Evolutionary conservation across 768 basidiomycete species (phyloP).

Genomic region (Austroboletus festivus): DNA sequence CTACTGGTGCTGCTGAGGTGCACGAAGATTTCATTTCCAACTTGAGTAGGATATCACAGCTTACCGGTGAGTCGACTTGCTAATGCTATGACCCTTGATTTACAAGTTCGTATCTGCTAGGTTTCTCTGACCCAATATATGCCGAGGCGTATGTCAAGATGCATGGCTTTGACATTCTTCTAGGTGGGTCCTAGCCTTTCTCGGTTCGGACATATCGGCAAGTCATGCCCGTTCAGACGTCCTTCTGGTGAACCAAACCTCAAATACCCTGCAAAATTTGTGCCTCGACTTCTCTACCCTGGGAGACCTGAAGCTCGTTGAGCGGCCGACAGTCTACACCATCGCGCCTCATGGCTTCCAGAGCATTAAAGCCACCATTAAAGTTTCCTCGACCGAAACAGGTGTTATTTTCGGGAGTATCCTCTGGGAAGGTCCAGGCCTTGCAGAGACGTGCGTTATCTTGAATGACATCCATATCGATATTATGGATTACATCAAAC

Average conservation of each 20-base stretch:
- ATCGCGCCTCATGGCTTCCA: conserved; percentile 97
- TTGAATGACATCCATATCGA: conserved; percentile 97
- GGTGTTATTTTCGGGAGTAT: conserved; percentile 98
- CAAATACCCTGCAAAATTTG: conserved; percentile 92
- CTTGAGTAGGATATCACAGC: conserved; percentile 86
- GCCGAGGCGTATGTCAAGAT: conserved; percentile 98
- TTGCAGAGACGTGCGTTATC: conserved; percentile 89
- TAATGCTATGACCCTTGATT: background rate
- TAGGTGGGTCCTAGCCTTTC: conserved; percentile 49
- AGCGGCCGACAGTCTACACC: conserved; percentile 90
- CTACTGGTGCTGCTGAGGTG: conserved; percentile 80
- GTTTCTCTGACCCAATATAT: conserved; percentile 98
- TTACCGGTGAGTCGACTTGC: conserved; percentile 63
- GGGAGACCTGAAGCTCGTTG: conserved; percentile 95
- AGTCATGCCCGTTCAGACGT: conserved; percentile 56
- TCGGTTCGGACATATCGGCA: background rate
- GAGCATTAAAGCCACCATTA: conserved; percentile 97
- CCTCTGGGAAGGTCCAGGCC: conserved; percentile 88
- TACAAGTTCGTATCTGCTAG: conserved; percentile 36
- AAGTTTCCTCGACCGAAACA: conserved; percentile 96
- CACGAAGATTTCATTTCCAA: conserved; percentile 95
- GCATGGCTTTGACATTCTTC: conserved; percentile 93
- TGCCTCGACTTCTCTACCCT: conserved; percentile 97
- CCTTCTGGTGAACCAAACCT: conserved; percentile 92
- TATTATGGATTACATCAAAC: conserved; percentile 54